Evolutionary conservation across 345 rosid species (phyloP).

Genomic region (Eucalyptus polybractea): DNA sequence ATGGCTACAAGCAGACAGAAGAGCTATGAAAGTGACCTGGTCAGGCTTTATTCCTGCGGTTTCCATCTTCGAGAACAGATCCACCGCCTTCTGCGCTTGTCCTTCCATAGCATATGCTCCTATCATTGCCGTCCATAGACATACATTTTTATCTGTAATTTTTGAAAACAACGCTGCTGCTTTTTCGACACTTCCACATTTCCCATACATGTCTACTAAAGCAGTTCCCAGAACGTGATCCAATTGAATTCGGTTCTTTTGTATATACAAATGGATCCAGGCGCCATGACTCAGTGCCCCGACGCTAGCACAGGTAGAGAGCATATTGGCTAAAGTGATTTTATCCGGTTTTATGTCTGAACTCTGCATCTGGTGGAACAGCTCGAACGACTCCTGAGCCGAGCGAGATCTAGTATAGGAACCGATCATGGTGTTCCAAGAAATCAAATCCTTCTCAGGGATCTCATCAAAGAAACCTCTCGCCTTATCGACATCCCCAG

Average conservation of each 20-base stretch:
- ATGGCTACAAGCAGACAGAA: slow-evolving; percentile 9
- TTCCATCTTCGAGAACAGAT: slow-evolving; percentile 6
- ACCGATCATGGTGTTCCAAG: background rate
- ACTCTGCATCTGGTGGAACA: slow-evolving; percentile 3
- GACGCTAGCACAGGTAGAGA: background rate
- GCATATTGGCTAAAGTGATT: background rate
- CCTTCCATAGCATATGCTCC: background rate
- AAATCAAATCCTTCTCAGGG: background rate
- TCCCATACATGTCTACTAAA: slow-evolving; percentile 14
- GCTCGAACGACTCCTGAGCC: background rate
- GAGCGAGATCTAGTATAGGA: background rate
- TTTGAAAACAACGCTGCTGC: background rate
- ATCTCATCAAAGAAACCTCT: background rate
- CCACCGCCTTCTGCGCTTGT: background rate
- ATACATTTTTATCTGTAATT: background rate
- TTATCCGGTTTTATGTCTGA: slow-evolving; percentile 3
- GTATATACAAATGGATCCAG: slow-evolving; percentile 6
- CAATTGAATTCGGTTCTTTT: background rate
- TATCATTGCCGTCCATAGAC: background rate
- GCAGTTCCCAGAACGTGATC: background rate
- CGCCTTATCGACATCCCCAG: background rate
- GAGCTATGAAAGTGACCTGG: background rate
- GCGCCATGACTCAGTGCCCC: slow-evolving; percentile 7
- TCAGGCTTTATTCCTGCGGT: background rate
- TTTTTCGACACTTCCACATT: background rate